A percentile compares a stretch with the other conserved stretches of the same genome.
These are phyloP conservation scores for Pyronema domesticum DNA, from an alignment of 495 filamentous ascomycete genomes.

Conservation along the genomic window DNA sequence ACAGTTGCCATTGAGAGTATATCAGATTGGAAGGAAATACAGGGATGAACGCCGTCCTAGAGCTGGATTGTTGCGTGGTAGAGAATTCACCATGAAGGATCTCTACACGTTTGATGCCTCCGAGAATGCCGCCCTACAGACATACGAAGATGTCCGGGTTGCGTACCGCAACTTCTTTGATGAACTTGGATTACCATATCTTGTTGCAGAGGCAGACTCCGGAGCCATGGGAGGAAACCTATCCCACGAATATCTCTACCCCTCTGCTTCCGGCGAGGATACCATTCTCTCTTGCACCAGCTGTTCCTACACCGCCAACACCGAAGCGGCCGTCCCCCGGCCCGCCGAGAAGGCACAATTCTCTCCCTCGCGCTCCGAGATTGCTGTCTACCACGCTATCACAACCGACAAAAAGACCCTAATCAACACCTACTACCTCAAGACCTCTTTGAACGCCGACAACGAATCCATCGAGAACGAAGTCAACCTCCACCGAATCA, in stretches of 20 bases:
- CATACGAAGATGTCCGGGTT: slow-evolving; percentile 52
- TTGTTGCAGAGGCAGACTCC: slow-evolving; percentile 76
- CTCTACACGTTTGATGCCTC: slow-evolving; percentile 84
- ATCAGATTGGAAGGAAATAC: slow-evolving; percentile 89
- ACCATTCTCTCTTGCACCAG: slow-evolving; percentile 52
- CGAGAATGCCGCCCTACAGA: slow-evolving; percentile 45
- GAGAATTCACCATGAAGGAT: slow-evolving; percentile 97
- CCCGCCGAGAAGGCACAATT: neutral
- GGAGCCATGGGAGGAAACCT: slow-evolving; percentile 88
- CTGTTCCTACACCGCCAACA: slow-evolving; percentile 68
- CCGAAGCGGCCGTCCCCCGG: slow-evolving; percentile 46
- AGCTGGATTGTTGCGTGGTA: slow-evolving; percentile 72
- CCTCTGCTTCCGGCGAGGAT: slow-evolving; percentile 70
- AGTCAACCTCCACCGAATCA: slow-evolving; percentile 55
- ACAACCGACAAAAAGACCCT: slow-evolving; percentile 14
- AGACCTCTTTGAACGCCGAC: neutral
- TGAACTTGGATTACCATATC: slow-evolving; percentile 65
- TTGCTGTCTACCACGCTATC: slow-evolving; percentile 18
- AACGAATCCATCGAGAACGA: slow-evolving; percentile 25
- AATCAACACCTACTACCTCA: slow-evolving; percentile 17
- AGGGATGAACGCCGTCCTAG: slow-evolving; percentile 78
- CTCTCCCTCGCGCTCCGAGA: slow-evolving; percentile 13
- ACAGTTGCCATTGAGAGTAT: slow-evolving; percentile 67
- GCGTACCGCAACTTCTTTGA: slow-evolving; percentile 61
- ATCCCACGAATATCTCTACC: slow-evolving; percentile 88